Conservation (phyloP, 768 basidiomycete genomes). For the Lentinus tigrinus region DNA sequence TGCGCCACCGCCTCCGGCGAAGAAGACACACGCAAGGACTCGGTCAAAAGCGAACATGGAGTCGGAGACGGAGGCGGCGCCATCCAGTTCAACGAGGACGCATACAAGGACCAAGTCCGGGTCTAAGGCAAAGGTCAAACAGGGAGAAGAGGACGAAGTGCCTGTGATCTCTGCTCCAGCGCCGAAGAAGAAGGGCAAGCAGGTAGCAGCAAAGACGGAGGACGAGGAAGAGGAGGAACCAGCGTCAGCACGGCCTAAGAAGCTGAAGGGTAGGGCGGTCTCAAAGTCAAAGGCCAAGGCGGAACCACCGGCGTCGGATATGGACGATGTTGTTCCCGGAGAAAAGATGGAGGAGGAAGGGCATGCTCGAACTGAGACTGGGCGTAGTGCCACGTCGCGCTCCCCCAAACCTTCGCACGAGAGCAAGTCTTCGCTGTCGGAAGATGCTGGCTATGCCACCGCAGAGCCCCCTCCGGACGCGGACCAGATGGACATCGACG, state of each 20-base stretch:
- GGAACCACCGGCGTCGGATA: constrained; percentile 16
- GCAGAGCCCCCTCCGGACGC: constrained; percentile 20
- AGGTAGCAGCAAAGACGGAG: neutral
- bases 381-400: neutral
- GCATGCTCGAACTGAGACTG: neutral
- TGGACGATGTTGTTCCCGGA: constrained; percentile 7
- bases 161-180: neutral
- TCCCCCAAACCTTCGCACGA: neutral
- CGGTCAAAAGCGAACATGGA: constrained; percentile 19
- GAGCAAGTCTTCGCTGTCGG: constrained; percentile 21
- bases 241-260: neutral
- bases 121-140: constrained; percentile 11
- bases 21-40: constrained; percentile 18
- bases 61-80: constrained; percentile 16
- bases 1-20: constrained; percentile 2
- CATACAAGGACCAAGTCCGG: constrained; percentile 16
- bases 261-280: constrained; percentile 10
- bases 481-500: constrained; percentile 15
- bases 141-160: constrained; percentile 14
- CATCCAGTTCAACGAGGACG: constrained; percentile 5
- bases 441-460: constrained; percentile 28
- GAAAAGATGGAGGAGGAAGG: constrained; percentile 2
- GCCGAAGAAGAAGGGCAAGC: constrained; percentile 16
- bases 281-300: constrained; percentile 18
- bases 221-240: constrained; percentile 22